Evolutionary conservation across 345 rosid species (phyloP).

Genomic region (Euclidium syriacum): DNA sequence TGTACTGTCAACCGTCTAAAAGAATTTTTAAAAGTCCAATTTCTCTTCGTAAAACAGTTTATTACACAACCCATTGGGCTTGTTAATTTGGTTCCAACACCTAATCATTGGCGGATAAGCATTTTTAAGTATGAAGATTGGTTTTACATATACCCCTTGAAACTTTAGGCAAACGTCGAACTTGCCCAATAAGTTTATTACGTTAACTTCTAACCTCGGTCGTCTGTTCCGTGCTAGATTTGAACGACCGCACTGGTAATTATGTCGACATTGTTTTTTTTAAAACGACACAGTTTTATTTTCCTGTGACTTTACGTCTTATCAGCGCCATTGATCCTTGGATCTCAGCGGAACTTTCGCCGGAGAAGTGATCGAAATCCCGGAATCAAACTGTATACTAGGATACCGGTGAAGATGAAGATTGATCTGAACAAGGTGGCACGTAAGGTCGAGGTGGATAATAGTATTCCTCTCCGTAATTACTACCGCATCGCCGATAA

Average conservation of each 20-base stretch:
- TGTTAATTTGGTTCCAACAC: too few relatives aligned
- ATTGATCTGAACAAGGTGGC: constrained; percentile 57
- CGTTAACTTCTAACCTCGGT: too few relatives aligned
- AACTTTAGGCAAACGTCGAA: background rate
- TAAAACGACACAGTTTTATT: constrained; percentile 27
- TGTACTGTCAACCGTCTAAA: too few relatives aligned
- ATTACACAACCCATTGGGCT: too few relatives aligned
- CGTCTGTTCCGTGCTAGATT: too few relatives aligned
- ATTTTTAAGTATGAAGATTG: too few relatives aligned
- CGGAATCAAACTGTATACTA: background rate
- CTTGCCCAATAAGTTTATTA: too few relatives aligned
- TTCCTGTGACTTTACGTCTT: constrained; percentile 12
- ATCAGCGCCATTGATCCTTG: background rate
- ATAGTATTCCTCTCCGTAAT: constrained; percentile 70
- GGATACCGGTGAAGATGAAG: constrained; percentile 41
- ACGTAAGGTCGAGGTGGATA: constrained; percentile 71
- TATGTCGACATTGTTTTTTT: constrained; percentile 26
- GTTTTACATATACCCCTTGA: too few relatives aligned
- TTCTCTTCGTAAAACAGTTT: too few relatives aligned
- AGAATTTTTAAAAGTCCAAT: too few relatives aligned
- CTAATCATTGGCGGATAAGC: too few relatives aligned
- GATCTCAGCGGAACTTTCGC: constrained; percentile 1
- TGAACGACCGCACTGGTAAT: background rate
- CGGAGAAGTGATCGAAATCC: constrained; percentile 16
- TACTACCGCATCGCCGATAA: constrained; percentile 89